Percentiles rank a stretch among this genome's conserved stretches.
Conservation (phyloP, 2,329 filamentous ascomycete species). For the Aspergillus novofumigatus region DNA sequence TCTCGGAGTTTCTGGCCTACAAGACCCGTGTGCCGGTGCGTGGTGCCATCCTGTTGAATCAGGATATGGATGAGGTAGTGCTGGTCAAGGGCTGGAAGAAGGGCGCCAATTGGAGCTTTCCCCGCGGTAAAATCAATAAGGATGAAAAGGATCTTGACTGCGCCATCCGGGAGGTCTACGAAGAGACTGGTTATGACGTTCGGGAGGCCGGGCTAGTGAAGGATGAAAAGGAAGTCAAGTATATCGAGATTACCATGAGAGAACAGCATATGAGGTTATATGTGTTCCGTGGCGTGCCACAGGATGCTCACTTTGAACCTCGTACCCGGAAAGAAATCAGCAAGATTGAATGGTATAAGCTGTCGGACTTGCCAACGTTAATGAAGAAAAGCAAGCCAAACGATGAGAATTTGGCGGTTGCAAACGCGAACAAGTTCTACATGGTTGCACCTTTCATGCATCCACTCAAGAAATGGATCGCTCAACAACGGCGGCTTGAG, state of each 20-base stretch:
- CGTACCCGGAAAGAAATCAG: slow-evolving; percentile 95
- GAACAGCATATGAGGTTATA: slow-evolving; percentile 92
- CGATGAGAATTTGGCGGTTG: slow-evolving; percentile 51
- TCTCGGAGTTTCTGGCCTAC: slow-evolving; percentile 88
- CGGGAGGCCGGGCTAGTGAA: slow-evolving; percentile 70
- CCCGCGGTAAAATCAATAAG: slow-evolving; percentile 96
- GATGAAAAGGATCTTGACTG: slow-evolving; percentile 92
- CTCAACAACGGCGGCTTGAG: slow-evolving; percentile 75
- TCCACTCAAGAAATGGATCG: slow-evolving; percentile 83
- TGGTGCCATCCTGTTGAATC: slow-evolving; percentile 87
- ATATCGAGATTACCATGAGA: slow-evolving; percentile 82
- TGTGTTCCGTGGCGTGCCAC: slow-evolving; percentile 82
- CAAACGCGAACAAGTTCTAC: slow-evolving; percentile 84
- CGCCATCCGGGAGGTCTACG: slow-evolving; percentile 88
- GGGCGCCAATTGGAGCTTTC: slow-evolving; percentile 92
- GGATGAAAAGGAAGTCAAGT: slow-evolving; percentile 67
- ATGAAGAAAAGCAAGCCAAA: slow-evolving; percentile 65
- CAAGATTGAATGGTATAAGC: slow-evolving; percentile 90
- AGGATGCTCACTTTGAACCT: slow-evolving; percentile 82
- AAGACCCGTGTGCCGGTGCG: slow-evolving; percentile 92
- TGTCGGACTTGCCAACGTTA: slow-evolving; percentile 81
- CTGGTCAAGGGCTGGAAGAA: slow-evolving; percentile 99
- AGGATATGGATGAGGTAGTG: slow-evolving; percentile 88
- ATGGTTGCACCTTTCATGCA: slow-evolving; percentile 94
- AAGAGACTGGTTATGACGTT: slow-evolving; percentile 91